Conservation (phyloP, 2,329 filamentous ascomycete genomes). For the Pseudogymnoascus verrucosus region DNA sequence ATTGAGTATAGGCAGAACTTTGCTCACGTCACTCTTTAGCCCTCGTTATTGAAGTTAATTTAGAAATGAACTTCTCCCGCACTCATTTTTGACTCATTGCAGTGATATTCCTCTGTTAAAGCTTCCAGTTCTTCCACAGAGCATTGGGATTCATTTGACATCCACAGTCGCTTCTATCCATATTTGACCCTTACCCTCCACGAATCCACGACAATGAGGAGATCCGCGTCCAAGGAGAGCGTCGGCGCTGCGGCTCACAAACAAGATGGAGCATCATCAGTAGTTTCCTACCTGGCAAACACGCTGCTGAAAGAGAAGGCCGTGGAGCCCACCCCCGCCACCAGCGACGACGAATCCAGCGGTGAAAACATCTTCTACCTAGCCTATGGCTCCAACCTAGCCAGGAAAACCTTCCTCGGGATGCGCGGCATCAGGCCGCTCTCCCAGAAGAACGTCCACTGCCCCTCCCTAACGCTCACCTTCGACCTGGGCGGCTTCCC, state of each 20-base stretch:
- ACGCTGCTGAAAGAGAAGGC: background rate
- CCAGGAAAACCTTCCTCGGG: conserved; percentile 69
- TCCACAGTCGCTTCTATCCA: background rate
- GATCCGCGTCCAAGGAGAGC: background rate
- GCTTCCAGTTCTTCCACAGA: background rate
- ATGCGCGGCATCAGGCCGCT: conserved; percentile 72
- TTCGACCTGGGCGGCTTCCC: conserved; percentile 83
- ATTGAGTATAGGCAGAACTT: conserved; percentile 4
- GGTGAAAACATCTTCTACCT: conserved; percentile 61
- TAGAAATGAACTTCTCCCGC: background rate
- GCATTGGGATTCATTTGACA: background rate
- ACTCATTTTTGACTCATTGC: background rate
- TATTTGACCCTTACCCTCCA: background rate
- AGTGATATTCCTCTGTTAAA: background rate
- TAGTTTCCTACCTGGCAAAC: background rate
- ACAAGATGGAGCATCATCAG: background rate
- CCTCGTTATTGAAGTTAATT: background rate
- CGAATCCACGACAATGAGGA: background rate
- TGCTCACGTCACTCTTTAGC: conserved; percentile 4
- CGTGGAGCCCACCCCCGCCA: conserved; percentile 12
- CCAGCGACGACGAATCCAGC: conserved; percentile 10
- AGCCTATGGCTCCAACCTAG: conserved; percentile 89
- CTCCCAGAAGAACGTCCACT: conserved; percentile 72
- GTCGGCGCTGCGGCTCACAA: background rate
- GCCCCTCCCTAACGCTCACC: conserved; percentile 67